These are phyloP conservation scores for Trichosanthes cucumerina DNA, from an alignment of 306 rosid genomes.

Conservation along the genomic window DNA sequence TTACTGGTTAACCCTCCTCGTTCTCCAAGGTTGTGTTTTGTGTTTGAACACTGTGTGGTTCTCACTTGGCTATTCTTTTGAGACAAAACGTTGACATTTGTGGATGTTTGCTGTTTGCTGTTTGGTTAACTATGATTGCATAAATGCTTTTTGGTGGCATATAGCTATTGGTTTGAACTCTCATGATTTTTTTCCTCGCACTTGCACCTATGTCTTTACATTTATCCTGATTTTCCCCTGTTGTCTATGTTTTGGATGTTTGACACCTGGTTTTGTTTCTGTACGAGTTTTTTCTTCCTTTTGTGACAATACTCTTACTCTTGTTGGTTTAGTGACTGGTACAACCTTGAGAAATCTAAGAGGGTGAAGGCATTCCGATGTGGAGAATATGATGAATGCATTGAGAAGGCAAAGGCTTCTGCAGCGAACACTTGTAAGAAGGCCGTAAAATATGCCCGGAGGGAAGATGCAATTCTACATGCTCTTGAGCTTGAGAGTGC, in stretches of 20 bases:
- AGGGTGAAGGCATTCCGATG: slow-evolving; percentile 94
- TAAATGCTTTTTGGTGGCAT: background rate
- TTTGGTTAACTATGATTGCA: background rate
- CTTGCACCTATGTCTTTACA: background rate
- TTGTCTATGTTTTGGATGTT: background rate
- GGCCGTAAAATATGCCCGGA: slow-evolving; percentile 90
- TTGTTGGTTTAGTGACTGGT: slow-evolving; percentile 74
- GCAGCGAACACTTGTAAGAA: slow-evolving; percentile 78
- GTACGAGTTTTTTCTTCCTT: background rate
- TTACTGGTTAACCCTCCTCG: background rate
- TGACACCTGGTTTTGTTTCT: background rate
- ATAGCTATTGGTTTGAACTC: background rate
- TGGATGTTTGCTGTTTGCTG: background rate
- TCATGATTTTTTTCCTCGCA: background rate
- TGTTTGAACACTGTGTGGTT: background rate
- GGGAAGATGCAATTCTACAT: slow-evolving; percentile 96
- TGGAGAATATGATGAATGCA: slow-evolving; percentile 89
- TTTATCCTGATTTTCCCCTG: background rate
- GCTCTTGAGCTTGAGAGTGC: slow-evolving; percentile 92
- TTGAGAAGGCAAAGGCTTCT: slow-evolving; percentile 83
- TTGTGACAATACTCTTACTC: slow-evolving; percentile 9
- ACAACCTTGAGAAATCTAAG: slow-evolving; percentile 93
- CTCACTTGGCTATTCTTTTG: background rate
- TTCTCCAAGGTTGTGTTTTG: background rate
- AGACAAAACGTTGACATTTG: background rate